phyloP scores from a whole-genome alignment of 495 filamentous ascomycete species.

The Penicillium simplicissimum region DNA sequence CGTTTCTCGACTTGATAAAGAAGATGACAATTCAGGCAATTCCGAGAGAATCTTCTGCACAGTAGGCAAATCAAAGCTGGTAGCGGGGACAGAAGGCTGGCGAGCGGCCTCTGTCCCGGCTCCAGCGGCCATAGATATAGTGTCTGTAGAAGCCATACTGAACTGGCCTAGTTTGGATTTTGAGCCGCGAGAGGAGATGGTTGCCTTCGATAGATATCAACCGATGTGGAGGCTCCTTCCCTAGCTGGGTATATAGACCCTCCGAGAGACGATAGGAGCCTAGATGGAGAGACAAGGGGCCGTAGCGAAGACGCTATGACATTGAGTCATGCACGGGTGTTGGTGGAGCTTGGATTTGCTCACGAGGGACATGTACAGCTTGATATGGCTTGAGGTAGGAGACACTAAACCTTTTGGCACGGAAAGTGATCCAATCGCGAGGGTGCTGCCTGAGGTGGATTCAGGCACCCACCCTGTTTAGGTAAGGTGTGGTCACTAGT shows the following conservation, averaged over 20 bases:
- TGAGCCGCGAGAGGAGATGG: slow-evolving; percentile 1
- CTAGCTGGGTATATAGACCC: slow-evolving; percentile 3
- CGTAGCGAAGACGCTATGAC: not conserved
- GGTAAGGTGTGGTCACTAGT: slow-evolving; percentile 6
- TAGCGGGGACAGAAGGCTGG: slow-evolving; percentile 1
- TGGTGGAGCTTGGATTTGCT: slow-evolving; percentile 1
- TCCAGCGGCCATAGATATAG: slow-evolving; percentile 17
- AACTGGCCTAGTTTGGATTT: not conserved
- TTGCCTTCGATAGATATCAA: slow-evolving; percentile 7
- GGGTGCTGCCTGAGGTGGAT: slow-evolving; percentile 26
- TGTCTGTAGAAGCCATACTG: slow-evolving; percentile 19
- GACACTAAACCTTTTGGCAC: not conserved
- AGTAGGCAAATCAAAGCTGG: slow-evolving; percentile 29
- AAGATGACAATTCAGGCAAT: slow-evolving; percentile 20
- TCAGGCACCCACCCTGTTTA: slow-evolving; percentile 23
- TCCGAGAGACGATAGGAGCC: slow-evolving; percentile 3
- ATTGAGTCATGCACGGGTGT: not conserved
- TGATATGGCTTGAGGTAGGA: not conserved
- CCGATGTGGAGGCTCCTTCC: not conserved
- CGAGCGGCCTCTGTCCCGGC: slow-evolving; percentile 12
- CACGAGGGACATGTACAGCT: slow-evolving; percentile 7
- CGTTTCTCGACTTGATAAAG: slow-evolving; percentile 13
- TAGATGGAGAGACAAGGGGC: not conserved
- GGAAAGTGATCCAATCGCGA: slow-evolving; percentile 10
- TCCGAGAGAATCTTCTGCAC: slow-evolving; percentile 30